Evolutionary conservation across 345 rosid species (phyloP).

Genomic region (Kernera saxatilis): DNA sequence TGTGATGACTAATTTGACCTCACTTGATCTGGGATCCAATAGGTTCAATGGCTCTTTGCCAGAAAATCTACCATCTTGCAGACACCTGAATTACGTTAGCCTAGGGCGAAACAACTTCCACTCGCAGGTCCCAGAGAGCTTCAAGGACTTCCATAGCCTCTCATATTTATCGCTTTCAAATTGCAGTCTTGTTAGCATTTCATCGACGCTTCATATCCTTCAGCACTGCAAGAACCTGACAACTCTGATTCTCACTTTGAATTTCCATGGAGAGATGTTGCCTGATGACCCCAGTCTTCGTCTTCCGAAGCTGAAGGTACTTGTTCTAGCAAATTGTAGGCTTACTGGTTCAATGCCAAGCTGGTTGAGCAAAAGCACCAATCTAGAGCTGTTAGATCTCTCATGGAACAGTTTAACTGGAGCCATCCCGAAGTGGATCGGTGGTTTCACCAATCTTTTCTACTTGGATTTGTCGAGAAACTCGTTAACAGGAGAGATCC

Average conservation of each 20-base stretch:
- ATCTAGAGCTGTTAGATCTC: constrained; percentile 59
- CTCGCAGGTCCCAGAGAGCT: constrained; percentile 49
- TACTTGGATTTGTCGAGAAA: constrained; percentile 56
- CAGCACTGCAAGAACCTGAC: constrained; percentile 52
- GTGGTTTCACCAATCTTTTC: constrained; percentile 33
- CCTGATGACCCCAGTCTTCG: constrained; percentile 38
- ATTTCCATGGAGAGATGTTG: constrained; percentile 42
- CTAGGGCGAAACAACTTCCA: constrained; percentile 45
- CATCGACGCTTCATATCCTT: constrained; percentile 45
- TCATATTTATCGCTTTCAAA: constrained; percentile 44
- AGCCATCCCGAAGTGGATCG: constrained; percentile 45
- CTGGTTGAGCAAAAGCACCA: constrained; percentile 46
- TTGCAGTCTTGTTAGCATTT: constrained; percentile 40
- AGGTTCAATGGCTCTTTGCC: constrained; percentile 40
- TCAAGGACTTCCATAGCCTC: constrained; percentile 41
- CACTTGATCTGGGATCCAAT: constrained; percentile 54
- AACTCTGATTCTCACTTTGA: constrained; percentile 43
- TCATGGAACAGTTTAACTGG: constrained; percentile 58
- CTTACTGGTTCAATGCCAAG: constrained; percentile 50
- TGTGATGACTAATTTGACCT: constrained; percentile 41
- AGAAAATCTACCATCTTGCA: constrained; percentile 43
- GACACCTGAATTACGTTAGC: constrained; percentile 33
- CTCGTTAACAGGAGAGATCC: constrained; percentile 42
- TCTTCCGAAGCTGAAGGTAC: constrained; percentile 44
- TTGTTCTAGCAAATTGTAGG: constrained; percentile 34